Base-by-base conservation (phyloP, 2,329 filamentous ascomycete species). In the Nemania sp. region DNA sequence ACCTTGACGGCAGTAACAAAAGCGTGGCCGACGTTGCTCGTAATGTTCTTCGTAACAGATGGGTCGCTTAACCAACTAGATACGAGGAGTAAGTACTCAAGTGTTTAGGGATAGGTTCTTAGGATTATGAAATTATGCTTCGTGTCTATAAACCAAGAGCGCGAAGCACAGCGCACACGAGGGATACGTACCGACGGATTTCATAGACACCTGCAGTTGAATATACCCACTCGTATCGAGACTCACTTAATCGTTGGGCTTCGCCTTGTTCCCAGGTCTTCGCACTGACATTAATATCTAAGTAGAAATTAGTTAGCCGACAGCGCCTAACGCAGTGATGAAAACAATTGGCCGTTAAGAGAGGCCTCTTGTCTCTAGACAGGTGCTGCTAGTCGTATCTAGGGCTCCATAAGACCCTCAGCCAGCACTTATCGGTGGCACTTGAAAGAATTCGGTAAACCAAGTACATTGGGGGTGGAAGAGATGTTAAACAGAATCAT, bases 161-260 rank as follows among this genome's bases (percentile, higher is more conserved):
- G n/a, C 17, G 7, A 26, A 42, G 14, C 5, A 26, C 3, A 47
- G n/a, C 17, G 17, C 39, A 20, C 26, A 26, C 26, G n/a, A 26
- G 34, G 17, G 42, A 11, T 42, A 57, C 56, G 5, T 51, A 59
- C 56, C 62, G 62, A 6, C 55, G 50, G 39, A 69, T 34, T 45
- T 68, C 60, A 6, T 55, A 42, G 2, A 65, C 59, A 4, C 66
- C 66, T 8, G 56, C 51, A 2, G 48, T 61, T 6, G 67, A 65
- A 41, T 68, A 68, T 1, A 69, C 36, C 66, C 66, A 69, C 42
- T 68, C 66, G n/a, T 43, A 45, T 19, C 66, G 58, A 17, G 56
- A 34, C 24, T 66, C 61, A 7, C 59, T 57, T 30, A 65, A 19
- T 6, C 46, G 52, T 0, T 12, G 34, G 7, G 63, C 61, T 40